Evolutionary conservation across 495 filamentous ascomycete genomes (phyloP), one percentile per base, ranked within the genome.

Genomic region (Zalerion maritima): DNA sequence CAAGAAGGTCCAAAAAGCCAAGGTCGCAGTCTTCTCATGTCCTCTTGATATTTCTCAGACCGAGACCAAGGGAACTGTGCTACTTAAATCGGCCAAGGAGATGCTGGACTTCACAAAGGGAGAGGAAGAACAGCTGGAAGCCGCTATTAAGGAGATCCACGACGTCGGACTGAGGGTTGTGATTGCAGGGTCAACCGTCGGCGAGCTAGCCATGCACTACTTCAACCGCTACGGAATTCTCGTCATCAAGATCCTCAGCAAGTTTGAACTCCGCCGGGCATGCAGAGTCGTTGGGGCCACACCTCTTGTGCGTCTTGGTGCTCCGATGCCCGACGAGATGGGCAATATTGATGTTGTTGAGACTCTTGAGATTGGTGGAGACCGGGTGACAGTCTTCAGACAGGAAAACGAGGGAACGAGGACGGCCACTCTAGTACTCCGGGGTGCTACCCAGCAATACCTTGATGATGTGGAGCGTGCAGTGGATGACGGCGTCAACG

Each of bases 281-380:
- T 99, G 91, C 69, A 75, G 89, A 27, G 91, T 99, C 18, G 86
- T 99, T 18, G 89, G 91, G 29, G 91, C 89, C 24, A 94, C 85
- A 2, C 91, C 91, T 5, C 71, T 99, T 31, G 91, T 91, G 19
- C 77, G 91, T 42, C 69, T 99, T 28, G 91, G 91, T 31, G 91
- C 91, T 6, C 91, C 91, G 16, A 99, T 99, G 91, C 91, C 91
- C 14, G 91, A 99, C 45, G 91, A 99, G 67, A 96, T 94, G 85
- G 91, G 91, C 38, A 77, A 54, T 38, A 67, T 96, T 35, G 91
- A 99, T 56, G 56, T 99, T 16, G 87, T 99, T 12, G 91, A 96
- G 69, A 99, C 91, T 5, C 70, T 87, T 24, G 91, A 99, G 58
- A 96, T 99, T 50, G 91, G 91, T 33, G 91, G 91, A 46, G 91